Evolutionary conservation across 148 eudicot species (phyloP).

Genomic region (Amaranthus cruentus): DNA sequence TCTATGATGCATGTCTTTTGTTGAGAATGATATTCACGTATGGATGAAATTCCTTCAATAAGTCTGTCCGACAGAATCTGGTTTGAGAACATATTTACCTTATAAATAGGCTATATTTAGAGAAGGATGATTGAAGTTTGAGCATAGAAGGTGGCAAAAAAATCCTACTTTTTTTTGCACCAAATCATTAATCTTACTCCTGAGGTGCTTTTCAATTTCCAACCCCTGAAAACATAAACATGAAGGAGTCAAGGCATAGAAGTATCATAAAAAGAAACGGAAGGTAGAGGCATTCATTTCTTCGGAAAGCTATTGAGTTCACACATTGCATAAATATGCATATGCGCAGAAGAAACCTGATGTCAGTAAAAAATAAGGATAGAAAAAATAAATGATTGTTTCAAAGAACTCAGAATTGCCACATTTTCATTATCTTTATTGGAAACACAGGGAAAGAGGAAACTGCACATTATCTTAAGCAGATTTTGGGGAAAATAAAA

Average conservation of each 20-base stretch:
- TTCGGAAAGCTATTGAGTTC: neutral
- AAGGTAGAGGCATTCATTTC: neutral
- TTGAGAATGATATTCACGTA: constrained; percentile 55
- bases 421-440: too few species aligned
- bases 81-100: constrained; percentile 22
- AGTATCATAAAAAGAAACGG: neutral
- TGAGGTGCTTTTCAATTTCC: constrained; percentile 83
- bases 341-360: neutral
- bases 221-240: constrained; percentile 44
- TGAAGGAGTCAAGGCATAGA: constrained; percentile 14
- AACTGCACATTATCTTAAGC: too few species aligned
- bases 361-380: too few species aligned
- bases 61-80: constrained; percentile 50
- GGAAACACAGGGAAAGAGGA: too few species aligned
- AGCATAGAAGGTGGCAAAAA: constrained; percentile 5
- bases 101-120: constrained; percentile 20
- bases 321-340: neutral
- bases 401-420: too few species aligned
- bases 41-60: constrained; percentile 48
- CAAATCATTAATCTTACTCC: constrained; percentile 49
- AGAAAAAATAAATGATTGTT: too few species aligned
- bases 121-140: neutral
- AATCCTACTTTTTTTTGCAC: constrained; percentile 62
- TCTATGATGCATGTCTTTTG: constrained; percentile 40
- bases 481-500: too few species aligned